Percentiles rank a stretch among this genome's conserved stretches.
Conservation (phyloP, 305 asterid species). For the Fraxinus angustifolia region DNA sequence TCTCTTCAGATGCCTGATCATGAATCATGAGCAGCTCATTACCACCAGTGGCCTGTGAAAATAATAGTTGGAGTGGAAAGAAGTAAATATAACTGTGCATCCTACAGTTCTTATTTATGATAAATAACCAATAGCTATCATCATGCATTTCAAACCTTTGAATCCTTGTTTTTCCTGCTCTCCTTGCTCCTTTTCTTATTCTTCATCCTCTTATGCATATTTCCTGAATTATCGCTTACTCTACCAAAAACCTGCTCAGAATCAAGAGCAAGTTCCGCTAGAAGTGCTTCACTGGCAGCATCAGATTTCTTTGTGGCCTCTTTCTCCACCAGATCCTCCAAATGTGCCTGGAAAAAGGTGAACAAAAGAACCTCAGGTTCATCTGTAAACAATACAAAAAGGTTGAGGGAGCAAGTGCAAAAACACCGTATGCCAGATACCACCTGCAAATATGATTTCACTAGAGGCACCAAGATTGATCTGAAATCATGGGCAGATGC, state of each 20-base stretch:
- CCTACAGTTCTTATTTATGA: constrained; percentile 21
- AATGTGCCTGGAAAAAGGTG: constrained; percentile 46
- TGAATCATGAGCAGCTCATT: constrained; percentile 10
- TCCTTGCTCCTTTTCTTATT: constrained; percentile 76
- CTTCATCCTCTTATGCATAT: constrained; percentile 55
- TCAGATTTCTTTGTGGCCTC: constrained; percentile 92
- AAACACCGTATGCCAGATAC: constrained; percentile 26
- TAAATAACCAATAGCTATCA: constrained; percentile 8
- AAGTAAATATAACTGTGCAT: constrained; percentile 15
- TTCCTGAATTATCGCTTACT: constrained; percentile 47
- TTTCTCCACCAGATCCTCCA: constrained; percentile 86
- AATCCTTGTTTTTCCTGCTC: constrained; percentile 57
- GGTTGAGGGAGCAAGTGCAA: neutral
- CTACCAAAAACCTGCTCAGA: constrained; percentile 54
- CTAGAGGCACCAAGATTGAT: constrained; percentile 62
- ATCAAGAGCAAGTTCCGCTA: constrained; percentile 87
- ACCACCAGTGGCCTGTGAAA: constrained; percentile 51
- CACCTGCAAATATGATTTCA: constrained; percentile 80
- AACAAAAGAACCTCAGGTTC: constrained; percentile 21
- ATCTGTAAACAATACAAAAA: constrained; percentile 14
- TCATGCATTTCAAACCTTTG: constrained; percentile 50
- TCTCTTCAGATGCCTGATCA: constrained; percentile 50
- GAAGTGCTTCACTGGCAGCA: constrained; percentile 86
- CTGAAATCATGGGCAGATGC: constrained; percentile 67
- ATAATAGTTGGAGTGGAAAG: constrained; percentile 8